phyloP scores from a whole-genome alignment of 106 monocot species.

The Apostasia shenzhenica region DNA sequence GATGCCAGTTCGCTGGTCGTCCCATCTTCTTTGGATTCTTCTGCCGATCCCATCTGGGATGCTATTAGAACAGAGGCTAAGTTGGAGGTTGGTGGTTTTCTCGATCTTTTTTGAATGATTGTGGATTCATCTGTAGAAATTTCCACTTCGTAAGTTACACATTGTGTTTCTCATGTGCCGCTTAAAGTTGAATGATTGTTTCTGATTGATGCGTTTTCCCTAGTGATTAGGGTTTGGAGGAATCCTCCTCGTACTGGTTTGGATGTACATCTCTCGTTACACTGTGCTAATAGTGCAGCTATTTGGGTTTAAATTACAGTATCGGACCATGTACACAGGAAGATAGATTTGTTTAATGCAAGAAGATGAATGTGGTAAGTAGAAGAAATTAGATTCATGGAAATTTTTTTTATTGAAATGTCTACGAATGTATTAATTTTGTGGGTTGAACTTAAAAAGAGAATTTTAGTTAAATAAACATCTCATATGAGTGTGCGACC shows the following conservation, averaged over 20 bases:
- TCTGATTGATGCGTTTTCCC: not conserved
- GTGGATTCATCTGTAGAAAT: not conserved
- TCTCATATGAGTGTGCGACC: no score
- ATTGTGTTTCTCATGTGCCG: not conserved
- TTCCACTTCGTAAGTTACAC: not conserved
- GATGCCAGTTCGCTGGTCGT: conserved; percentile 17
- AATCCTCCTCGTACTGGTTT: not conserved
- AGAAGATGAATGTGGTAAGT: no score
- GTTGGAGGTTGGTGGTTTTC: conserved; percentile 26
- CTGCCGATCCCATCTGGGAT: conserved; percentile 45
- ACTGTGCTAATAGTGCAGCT: no score
- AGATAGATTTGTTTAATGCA: no score
- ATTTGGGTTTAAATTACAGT: no score
- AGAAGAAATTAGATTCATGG: no score
- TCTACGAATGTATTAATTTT: no score
- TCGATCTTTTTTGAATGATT: not conserved
- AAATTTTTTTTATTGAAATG: no score
- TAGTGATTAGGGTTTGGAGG: not conserved
- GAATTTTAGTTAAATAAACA: no score
- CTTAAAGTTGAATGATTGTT: not conserved
- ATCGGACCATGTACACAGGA: no score
- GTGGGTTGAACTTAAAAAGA: no score
- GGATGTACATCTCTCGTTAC: no score
- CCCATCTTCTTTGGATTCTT: conserved; percentile 19
- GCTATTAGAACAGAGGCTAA: conserved; percentile 44